Conservation (phyloP, 495 filamentous ascomycete genomes). For the Aspergillus conjunctus region DNA sequence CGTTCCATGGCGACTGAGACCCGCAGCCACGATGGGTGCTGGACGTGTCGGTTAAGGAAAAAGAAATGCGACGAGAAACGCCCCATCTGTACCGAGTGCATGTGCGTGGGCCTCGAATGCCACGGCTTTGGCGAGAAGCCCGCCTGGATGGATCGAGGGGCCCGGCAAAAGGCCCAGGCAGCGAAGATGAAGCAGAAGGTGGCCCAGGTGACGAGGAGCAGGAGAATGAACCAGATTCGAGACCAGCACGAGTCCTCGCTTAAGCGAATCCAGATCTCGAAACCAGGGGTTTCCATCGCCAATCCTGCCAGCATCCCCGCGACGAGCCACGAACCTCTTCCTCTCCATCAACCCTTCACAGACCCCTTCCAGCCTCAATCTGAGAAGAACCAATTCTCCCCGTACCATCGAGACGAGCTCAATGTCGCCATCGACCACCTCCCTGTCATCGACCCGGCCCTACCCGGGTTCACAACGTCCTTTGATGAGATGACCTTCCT, state of each 20-base stretch:
- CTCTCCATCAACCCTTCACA: background rate
- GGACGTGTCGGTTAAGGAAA: background rate
- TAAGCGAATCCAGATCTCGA: background rate
- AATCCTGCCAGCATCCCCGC: background rate
- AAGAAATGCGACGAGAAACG: conserved; percentile 7
- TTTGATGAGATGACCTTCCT: background rate
- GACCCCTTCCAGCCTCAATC: background rate
- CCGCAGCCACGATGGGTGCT: conserved; percentile 4
- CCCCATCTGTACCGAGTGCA: background rate
- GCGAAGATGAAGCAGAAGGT: conserved; percentile 1
- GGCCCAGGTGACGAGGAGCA: background rate
- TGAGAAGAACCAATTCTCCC: background rate
- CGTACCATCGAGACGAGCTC: background rate
- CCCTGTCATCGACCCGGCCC: background rate
- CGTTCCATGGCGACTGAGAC: background rate
- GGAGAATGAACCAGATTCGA: background rate
- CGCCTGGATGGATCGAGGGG: conserved; percentile 5
- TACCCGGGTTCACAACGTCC: background rate
- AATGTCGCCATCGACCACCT: background rate
- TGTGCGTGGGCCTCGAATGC: background rate
- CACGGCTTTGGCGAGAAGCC: background rate
- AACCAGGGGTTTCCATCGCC: background rate
- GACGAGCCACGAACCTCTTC: background rate
- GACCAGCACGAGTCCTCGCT: background rate
- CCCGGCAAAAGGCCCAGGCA: background rate